Evolutionary conservation across 2,329 filamentous ascomycete genomes (phyloP).

Genomic region (Colletotrichum sp.): DNA sequence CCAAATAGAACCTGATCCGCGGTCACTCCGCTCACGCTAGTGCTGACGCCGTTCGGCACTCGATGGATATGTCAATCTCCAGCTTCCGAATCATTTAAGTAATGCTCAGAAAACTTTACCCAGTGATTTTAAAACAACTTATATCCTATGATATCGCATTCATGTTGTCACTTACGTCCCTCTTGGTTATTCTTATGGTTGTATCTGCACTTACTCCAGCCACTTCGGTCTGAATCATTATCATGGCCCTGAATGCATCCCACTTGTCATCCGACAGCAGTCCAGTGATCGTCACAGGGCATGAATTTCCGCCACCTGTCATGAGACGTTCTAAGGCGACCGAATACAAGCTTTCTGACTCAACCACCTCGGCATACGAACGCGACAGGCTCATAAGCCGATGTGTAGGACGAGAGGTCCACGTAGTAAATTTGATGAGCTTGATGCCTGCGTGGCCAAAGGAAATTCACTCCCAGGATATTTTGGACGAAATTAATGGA

Average conservation of each 20-base stretch:
- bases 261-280: background rate
- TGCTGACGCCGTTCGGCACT: background rate
- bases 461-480: background rate
- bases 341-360: background rate
- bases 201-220: background rate
- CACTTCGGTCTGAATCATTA: background rate
- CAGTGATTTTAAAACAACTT: background rate
- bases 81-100: background rate
- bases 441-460: background rate
- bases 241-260: background rate
- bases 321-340: background rate
- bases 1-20: background rate
- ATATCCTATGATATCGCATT: background rate
- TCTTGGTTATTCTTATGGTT: background rate
- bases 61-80: background rate
- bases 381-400: background rate
- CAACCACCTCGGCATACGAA: background rate
- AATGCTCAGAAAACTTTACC: background rate
- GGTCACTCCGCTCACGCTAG: background rate
- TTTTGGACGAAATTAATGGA: background rate
- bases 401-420: background rate
- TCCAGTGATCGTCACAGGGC: background rate
- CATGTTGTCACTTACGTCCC: background rate
- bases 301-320: rapidly evolving
- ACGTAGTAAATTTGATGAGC: background rate